Base-by-base conservation (phyloP, 2,329 filamentous ascomycete genomes). In the Pseudopyrenochaeta lycopersici region DNA sequence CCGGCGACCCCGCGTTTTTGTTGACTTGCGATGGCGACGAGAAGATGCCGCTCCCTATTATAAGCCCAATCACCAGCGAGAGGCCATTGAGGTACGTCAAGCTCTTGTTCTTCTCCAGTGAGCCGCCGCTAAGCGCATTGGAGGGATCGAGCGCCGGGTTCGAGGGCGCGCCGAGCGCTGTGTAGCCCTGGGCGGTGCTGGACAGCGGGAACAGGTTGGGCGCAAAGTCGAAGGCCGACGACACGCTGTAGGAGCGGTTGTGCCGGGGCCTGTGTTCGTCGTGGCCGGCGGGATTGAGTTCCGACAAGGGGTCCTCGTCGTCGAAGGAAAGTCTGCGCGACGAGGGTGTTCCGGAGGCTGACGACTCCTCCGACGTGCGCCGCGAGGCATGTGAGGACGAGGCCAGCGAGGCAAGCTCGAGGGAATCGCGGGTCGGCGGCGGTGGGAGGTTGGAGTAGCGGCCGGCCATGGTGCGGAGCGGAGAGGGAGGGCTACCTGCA, bases 11-110 rank as follows among this genome's bases (percentile, higher is more conserved):
- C 31, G 91, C 92, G 73, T 96, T 96, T 49, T 85, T 85, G 76
- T 95, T 97, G 67, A 99, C 94, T 72, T 96, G 91, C 49, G 91
- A 92, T 0, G 94, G 94, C 18, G 92, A 96, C 3, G 92, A 96
- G 78, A 98, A 99, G 69, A 99, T 97, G 12, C 94, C 95, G 20
- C 91, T 96, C 2, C 95, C 95, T 70, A 99, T 98, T 64, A 98
- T 96, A 60, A 99, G 78, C 1, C 95, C 94, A 43, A 98, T 85
- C 44, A 99, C 90, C 52, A 99, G 81, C 20, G 92, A 96, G 52
- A 99, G 77, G 1, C 95, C 95, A 75, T 99, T 99, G 41, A 98
- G 74, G 72, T 94, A 98, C 23, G 95, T 98, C 76, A 99, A 79
- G 12, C 91, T 96, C 81, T 99, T 99, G 80, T 96, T 90, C 75